phyloP scores from a whole-genome alignment of 2,329 filamentous ascomycete genomes.

The Aspergillus jensenii region DNA sequence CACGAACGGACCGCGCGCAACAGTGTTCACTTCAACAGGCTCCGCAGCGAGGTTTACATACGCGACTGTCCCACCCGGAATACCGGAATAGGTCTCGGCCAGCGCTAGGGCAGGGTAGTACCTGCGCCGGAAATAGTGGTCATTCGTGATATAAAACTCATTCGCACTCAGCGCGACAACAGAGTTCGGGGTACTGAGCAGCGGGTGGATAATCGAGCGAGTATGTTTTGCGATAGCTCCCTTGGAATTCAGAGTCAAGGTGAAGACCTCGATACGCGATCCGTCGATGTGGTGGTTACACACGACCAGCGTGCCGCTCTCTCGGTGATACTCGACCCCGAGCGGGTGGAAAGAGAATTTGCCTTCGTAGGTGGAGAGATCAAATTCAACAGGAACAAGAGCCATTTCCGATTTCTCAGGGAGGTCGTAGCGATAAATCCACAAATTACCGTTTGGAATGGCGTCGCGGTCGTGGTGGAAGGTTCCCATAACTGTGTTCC shows the following conservation, averaged over 20 bases:
- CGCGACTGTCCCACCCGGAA: conserved; percentile 7
- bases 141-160: conserved; percentile 19
- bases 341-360: conserved; percentile 16
- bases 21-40: background rate
- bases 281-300: conserved; percentile 15
- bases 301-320: conserved; percentile 13
- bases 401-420: background rate
- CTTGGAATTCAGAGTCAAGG: conserved; percentile 3
- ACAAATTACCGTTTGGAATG: conserved; percentile 14
- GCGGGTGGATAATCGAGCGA: conserved; percentile 6
- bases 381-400: conserved; percentile 10
- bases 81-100: conserved; percentile 13
- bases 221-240: conserved; percentile 5
- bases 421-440: conserved; percentile 5
- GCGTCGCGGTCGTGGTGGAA: conserved; percentile 10
- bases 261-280: conserved; percentile 17
- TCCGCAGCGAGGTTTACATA: conserved; percentile 13
- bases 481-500: conserved; percentile 17
- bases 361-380: background rate
- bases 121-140: conserved; percentile 12
- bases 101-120: background rate
- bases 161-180: conserved; percentile 6
- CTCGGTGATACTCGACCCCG: conserved; percentile 16
- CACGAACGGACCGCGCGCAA: conserved; percentile 15
- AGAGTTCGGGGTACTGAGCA: conserved; percentile 15